Conservation (phyloP, 768 basidiomycete species). For the Tulasnella sp. region DNA sequence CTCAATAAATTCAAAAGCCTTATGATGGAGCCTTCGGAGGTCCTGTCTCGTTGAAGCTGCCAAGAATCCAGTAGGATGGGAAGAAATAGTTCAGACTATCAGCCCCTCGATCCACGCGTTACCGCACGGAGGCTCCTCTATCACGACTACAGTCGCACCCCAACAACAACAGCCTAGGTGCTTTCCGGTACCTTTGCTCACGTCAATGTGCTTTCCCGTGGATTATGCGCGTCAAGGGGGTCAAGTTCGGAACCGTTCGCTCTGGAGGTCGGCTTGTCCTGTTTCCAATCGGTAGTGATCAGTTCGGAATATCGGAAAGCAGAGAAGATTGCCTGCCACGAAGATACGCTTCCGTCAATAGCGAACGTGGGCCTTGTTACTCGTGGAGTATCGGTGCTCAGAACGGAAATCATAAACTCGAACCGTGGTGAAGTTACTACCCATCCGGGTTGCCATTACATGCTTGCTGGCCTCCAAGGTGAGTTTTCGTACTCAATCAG, state of each 20-base stretch:
- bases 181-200: no score
- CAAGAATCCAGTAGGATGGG: constrained; percentile 49
- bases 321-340: constrained; percentile 73
- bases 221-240: constrained; percentile 57
- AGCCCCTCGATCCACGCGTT: no score
- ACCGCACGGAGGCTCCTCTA: no score
- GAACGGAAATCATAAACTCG: constrained; percentile 22
- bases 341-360: constrained; percentile 78
- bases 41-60: constrained; percentile 79
- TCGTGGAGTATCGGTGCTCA: constrained; percentile 61
- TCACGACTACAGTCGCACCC: no score
- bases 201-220: no score
- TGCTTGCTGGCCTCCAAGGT: constrained; percentile 83
- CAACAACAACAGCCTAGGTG: no score
- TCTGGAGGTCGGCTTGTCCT: constrained; percentile 65
- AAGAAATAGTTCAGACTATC: constrained; percentile 74
- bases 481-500: neutral
- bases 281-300: constrained; percentile 77
- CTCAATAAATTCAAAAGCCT: constrained; percentile 77
- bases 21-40: constrained; percentile 88
- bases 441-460: constrained; percentile 86
- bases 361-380: constrained; percentile 85
- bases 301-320: constrained; percentile 63
- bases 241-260: constrained; percentile 79
- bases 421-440: constrained; percentile 64